Conservation (phyloP, 1,284 basidiomycete species). For the Malassezia restricta region DNA sequence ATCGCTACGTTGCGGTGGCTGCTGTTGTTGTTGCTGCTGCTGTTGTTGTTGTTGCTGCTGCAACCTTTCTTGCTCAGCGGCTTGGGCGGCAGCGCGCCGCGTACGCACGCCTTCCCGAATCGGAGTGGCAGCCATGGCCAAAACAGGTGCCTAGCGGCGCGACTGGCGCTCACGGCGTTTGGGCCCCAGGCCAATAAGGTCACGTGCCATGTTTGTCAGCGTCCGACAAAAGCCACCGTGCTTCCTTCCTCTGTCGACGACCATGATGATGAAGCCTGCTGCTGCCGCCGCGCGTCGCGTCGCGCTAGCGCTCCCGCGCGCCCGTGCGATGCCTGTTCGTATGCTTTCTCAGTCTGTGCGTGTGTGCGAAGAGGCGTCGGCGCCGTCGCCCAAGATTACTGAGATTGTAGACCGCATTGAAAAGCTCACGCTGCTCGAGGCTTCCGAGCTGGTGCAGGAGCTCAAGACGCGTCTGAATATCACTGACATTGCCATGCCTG, state of each 20-base stretch:
- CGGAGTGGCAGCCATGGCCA: slow-evolving; percentile 8
- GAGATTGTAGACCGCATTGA: slow-evolving; percentile 90
- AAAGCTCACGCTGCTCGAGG: slow-evolving; percentile 76
- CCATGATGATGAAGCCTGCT: slow-evolving; percentile 7
- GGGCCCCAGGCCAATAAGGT: not conserved
- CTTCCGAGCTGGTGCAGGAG: slow-evolving; percentile 81
- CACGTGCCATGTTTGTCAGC: slow-evolving; percentile 12
- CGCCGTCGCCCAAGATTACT: slow-evolving; percentile 55
- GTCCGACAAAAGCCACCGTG: not conserved
- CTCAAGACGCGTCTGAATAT: slow-evolving; percentile 95
- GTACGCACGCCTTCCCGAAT: slow-evolving; percentile 7
- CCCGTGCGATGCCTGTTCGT: slow-evolving; percentile 1
- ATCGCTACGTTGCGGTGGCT: not conserved
- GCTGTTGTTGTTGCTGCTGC: not conserved
- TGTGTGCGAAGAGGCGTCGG: slow-evolving; percentile 4
- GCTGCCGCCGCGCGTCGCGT: slow-evolving; percentile 5
- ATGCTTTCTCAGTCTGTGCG: slow-evolving; percentile 1
- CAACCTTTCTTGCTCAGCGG: not conserved
- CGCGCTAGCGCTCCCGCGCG: slow-evolving; percentile 4
- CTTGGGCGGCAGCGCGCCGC: slow-evolving; percentile 1
- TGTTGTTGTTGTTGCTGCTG: not conserved
- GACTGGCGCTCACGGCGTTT: not conserved
- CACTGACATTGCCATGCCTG: slow-evolving; percentile 90
- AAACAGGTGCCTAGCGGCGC: not conserved
- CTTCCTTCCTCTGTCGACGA: not conserved